Evolutionary conservation across 148 eudicot species (phyloP).

Genomic region (Euryodendron excelsum): DNA sequence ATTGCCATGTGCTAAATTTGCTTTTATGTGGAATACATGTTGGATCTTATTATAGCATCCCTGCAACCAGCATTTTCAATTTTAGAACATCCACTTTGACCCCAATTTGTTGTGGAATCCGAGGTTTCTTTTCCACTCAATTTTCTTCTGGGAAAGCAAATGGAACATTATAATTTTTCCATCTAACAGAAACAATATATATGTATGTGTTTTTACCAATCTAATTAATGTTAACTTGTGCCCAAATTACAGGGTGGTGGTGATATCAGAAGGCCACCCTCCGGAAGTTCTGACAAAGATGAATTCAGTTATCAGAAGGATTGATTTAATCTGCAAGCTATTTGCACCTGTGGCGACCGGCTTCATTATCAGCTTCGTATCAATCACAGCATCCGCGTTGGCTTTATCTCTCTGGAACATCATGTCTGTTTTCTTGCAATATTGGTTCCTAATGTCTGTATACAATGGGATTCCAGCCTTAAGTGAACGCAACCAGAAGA

Average conservation of each 20-base stretch:
- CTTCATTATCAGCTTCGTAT: constrained; percentile 75
- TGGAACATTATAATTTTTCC: not conserved
- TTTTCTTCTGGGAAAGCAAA: not conserved
- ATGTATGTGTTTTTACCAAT: not conserved
- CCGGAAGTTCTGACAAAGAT: constrained; percentile 50
- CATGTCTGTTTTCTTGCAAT: constrained; percentile 65
- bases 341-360: constrained; percentile 86
- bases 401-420: constrained; percentile 69
- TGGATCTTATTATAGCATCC: not conserved
- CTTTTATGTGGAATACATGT: not conserved
- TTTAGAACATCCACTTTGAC: not conserved
- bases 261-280: constrained; percentile 76
- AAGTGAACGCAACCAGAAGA: constrained; percentile 42
- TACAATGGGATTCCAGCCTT: constrained; percentile 69
- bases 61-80: not conserved
- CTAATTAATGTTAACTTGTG: constrained; percentile 18
- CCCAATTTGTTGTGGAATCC: not conserved
- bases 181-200: not conserved
- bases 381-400: constrained; percentile 68
- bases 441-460: constrained; percentile 75
- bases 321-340: constrained; percentile 75
- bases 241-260: constrained; percentile 68
- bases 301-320: constrained; percentile 81
- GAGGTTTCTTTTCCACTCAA: not conserved
- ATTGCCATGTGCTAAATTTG: too few relatives aligned